A percentile compares a stretch with the other conserved stretches of the same genome.
Conservation (phyloP, 768 basidiomycete species). For the Amanita molliuscula region DNA sequence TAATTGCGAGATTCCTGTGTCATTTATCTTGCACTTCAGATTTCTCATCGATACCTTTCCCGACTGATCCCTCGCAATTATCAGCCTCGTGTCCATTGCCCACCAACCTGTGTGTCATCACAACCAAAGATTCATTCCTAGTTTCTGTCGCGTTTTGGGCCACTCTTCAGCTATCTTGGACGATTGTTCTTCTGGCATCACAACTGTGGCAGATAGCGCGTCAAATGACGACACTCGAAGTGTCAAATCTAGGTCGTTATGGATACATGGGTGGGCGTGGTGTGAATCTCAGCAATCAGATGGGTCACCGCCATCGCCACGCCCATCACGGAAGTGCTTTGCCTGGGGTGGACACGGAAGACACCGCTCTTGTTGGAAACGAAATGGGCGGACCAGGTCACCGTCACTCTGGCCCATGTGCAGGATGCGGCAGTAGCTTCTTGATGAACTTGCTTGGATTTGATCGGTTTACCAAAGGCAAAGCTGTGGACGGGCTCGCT, state of each 20-base stretch:
- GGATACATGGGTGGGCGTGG: constrained; percentile 96
- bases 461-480: constrained; percentile 89
- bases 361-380: constrained; percentile 26
- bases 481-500: constrained; percentile 79
- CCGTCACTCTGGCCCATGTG: constrained; percentile 32
- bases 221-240: constrained; percentile 95
- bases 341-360: constrained; percentile 39
- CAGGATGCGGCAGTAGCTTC: constrained; percentile 49
- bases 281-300: constrained; percentile 56
- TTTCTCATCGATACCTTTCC: constrained; percentile 36
- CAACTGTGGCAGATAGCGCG: constrained; percentile 89
- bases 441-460: constrained; percentile 87
- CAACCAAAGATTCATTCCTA: constrained; percentile 73
- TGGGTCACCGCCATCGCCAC: constrained; percentile 50
- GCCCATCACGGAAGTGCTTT: constrained; percentile 18
- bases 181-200: constrained; percentile 70
- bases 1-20: constrained; percentile 4
- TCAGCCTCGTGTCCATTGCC: constrained; percentile 65
- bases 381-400: constrained; percentile 26
- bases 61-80: constrained; percentile 25
- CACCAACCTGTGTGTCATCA: constrained; percentile 55
- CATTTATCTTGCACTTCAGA: constrained; percentile 25
- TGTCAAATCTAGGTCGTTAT: constrained; percentile 88
- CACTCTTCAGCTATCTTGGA: constrained; percentile 94
- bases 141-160: constrained; percentile 77